phyloP scores from a whole-genome alignment of 306 rosid species.

The Vigna nakashimae region DNA sequence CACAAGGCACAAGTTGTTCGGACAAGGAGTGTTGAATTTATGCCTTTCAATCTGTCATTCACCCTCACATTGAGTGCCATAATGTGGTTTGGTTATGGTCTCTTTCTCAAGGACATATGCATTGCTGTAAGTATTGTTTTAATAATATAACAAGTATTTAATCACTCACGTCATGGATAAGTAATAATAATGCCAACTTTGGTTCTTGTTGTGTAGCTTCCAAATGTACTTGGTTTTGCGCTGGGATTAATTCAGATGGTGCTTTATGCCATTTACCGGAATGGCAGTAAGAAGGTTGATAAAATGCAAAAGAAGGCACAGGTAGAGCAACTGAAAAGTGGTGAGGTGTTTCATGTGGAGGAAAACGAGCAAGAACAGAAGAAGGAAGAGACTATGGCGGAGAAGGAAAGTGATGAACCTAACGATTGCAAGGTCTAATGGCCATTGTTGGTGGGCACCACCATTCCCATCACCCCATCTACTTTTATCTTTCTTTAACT shows the following conservation, averaged over 20 bases:
- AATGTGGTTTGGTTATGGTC: slow-evolving; percentile 87
- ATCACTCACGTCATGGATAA: not conserved
- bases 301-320: slow-evolving; percentile 36
- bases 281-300: slow-evolving; percentile 35
- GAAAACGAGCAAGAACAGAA: slow-evolving; percentile 15
- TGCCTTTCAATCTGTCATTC: slow-evolving; percentile 80
- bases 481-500: slow-evolving; percentile 6
- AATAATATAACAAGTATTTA: not conserved
- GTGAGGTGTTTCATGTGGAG: not conserved
- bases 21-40: slow-evolving; percentile 81
- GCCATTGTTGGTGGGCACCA: not conserved
- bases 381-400: not conserved
- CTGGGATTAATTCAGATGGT: slow-evolving; percentile 81
- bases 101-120: slow-evolving; percentile 74
- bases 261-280: slow-evolving; percentile 68
- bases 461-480: slow-evolving; percentile 10
- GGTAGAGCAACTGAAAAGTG: slow-evolving; percentile 41
- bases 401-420: slow-evolving; percentile 7
- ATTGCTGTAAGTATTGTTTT: slow-evolving; percentile 63
- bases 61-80: slow-evolving; percentile 84
- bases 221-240: slow-evolving; percentile 75
- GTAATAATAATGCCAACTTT: not conserved
- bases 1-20: slow-evolving; percentile 74
- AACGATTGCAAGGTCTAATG: slow-evolving; percentile 12
- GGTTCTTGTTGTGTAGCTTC: slow-evolving; percentile 54